Evolutionary conservation across 1,284 basidiomycete genomes (phyloP), one percentile per base, ranked within the genome.

Genomic region (Phaffia rhodozyma): DNA sequence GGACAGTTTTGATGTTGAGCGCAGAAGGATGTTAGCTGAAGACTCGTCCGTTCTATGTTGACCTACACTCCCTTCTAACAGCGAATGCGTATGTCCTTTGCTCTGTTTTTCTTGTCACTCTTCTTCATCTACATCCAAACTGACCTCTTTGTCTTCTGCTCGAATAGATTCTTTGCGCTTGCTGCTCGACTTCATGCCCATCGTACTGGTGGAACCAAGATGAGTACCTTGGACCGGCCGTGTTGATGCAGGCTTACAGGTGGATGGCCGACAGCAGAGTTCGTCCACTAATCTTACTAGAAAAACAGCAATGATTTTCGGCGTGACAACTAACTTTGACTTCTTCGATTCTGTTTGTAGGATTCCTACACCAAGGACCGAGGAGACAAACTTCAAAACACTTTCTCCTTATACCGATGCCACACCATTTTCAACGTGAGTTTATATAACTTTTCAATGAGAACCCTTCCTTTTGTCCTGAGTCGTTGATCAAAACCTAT

Each of bases 161-260:
- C 18, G 18, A 53, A 53, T 53, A 58, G 54, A 91, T 91, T 68
- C 82, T 91, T 61, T 91, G 89, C 72, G 91, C 91, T 0, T 94
- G 93, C 79, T 97, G 94, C 80, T 92, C 91, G 55, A 97, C 93
- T 0, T 91, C 64, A 13, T 66, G 64, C 60, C 64, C 64, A 27
- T 66, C 64, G 65, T 97, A 97, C 79, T 97, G 94, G 94, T 97
- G 94, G 94, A 97, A 97, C 80, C 90, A 94, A 79, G 92, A 98
- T 75, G 87, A 92, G 77, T 98, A 97, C 78, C 86, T 97, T 58
- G 93, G 94, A 57, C 94, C 94, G 6, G 94, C 93, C 11, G 92
- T 92, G 0, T 81, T 97, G 70, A 93, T 97, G 91, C 87, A 89
- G 72, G 88, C 89, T 0, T 92, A 92, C 78, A 82, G 93, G 71